Conservation (phyloP, 192 early-diverging fungal genomes). For the Entrophospora sp. region DNA sequence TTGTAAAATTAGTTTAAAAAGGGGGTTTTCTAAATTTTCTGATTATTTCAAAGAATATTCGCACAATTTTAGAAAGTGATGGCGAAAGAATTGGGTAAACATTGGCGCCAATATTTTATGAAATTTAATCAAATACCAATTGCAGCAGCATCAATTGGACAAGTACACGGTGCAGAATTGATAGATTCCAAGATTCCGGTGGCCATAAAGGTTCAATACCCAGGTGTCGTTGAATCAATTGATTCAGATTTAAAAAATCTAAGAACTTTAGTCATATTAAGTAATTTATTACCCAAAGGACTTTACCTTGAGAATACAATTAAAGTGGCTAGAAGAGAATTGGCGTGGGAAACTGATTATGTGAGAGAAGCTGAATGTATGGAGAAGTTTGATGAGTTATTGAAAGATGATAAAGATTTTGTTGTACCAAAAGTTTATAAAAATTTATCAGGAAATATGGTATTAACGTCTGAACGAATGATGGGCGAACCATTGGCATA, state of each 20-base stretch:
- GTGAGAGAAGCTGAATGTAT: conserved; percentile 74
- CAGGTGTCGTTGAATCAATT: conserved; percentile 82
- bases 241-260: conserved; percentile 83
- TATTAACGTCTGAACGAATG: conserved; percentile 76
- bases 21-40: too few species aligned
- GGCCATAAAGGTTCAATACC: conserved; percentile 96
- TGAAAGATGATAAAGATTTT: conserved; percentile 51
- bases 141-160: conserved; percentile 87
- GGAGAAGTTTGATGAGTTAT: conserved; percentile 52
- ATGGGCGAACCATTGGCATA: conserved; percentile 61
- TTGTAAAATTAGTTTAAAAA: too few species aligned
- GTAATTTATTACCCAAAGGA: conserved; percentile 80
- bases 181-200: conserved; percentile 40
- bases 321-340: conserved; percentile 76
- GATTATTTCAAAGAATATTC: too few species aligned
- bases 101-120: conserved; percentile 63
- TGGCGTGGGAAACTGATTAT: conserved; percentile 94
- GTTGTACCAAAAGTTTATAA: conserved; percentile 66
- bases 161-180: conserved; percentile 63
- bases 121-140: conserved; percentile 75
- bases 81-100: conserved; percentile 52
- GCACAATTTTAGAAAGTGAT: conserved; percentile 54
- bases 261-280: conserved; percentile 67
- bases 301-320: conserved; percentile 97
- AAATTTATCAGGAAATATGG: conserved; percentile 59